Base-by-base conservation (phyloP, 75 land plant species). In the Azolla pinnata region DNA sequence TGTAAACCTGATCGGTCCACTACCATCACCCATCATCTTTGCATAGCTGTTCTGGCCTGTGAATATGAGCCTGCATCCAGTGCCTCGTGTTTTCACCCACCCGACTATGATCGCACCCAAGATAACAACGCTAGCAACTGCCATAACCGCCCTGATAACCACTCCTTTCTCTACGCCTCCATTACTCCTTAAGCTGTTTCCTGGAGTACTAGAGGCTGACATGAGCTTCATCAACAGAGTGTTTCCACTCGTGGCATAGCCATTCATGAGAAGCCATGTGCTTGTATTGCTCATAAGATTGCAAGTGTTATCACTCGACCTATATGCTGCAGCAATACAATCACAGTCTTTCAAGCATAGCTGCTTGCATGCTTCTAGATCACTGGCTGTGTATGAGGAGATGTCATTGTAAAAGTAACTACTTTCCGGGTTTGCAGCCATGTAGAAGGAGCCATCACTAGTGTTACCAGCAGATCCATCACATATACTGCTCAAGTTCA, bases 1-100 rank as follows among this genome's bases (percentile, higher is more conserved):
- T 45, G 28, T 45, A 25, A 66, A 30, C 28, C 50, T 32, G 17
- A 58, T 49, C 45, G 35, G 68, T 29, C 31, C 57, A 53, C 27
- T 29, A 10, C 26, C 54, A 4, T 23, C 29, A 52, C 49, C n/a
- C n/a, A n/a, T n/a, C n/a, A n/a, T n/a, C n/a, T n/a, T n/a, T n/a
- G n/a, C n/a, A n/a, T 23, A 29, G 29, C 54, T 52, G 7, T 14
- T 52, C 29, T 14, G 2, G 29, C 4, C 1, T 52, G 54, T 3
- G 7, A 2, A 3, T 1, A 2, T 4, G 24, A 14, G 2, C 29
- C 26, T 14, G 2, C 29, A 25, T 14, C 54, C 54, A 2, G 29
- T 2, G 29, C 2, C 29, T 23, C 54, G 54, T 38, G 42, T 14
- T 7, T 7, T 38, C 25, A 23, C 12, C 54, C 54, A 52, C 5